A percentile compares a stretch with the other conserved stretches of the same genome.
Conservation (phyloP, 495 filamentous ascomycete species). For the Hypoxylon lienhwacheense region DNA sequence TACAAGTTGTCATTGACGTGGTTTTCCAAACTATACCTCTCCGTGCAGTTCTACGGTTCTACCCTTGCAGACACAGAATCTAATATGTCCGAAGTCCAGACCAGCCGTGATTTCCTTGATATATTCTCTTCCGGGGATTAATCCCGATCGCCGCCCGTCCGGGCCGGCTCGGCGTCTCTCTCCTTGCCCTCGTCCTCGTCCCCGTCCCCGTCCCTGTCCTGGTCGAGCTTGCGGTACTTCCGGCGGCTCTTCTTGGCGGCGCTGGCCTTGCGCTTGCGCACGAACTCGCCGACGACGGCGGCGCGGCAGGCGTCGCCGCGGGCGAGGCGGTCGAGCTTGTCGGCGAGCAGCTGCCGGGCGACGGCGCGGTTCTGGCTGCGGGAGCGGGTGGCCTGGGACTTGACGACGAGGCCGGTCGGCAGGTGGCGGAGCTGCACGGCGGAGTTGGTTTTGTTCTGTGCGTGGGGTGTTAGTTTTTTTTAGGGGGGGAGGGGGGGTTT, state of each 20-base stretch:
- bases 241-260: constrained; percentile 52
- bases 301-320: constrained; percentile 50
- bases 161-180: no score
- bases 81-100: no score
- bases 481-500: no score
- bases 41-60: no score
- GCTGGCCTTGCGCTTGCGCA: constrained; percentile 53
- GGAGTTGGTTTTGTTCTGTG: constrained; percentile 91
- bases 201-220: constrained; percentile 35
- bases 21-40: not conserved
- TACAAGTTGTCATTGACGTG: no score
- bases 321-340: constrained; percentile 69
- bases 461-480: no score
- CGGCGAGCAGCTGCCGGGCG: constrained; percentile 75
- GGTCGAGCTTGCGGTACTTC: constrained; percentile 54
- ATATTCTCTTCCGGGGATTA: no score
- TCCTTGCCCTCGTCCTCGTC: constrained; percentile 14
- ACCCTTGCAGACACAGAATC: no score
- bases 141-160: no score
- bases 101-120: no score
- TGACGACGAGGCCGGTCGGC: constrained; percentile 86
- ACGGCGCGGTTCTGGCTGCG: constrained; percentile 86
- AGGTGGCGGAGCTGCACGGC: constrained; percentile 92
- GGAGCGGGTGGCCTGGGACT: constrained; percentile 88
- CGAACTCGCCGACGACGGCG: constrained; percentile 45